Base-by-base conservation (phyloP, 495 filamentous ascomycete species). In the Evansstolkia leycettana region DNA sequence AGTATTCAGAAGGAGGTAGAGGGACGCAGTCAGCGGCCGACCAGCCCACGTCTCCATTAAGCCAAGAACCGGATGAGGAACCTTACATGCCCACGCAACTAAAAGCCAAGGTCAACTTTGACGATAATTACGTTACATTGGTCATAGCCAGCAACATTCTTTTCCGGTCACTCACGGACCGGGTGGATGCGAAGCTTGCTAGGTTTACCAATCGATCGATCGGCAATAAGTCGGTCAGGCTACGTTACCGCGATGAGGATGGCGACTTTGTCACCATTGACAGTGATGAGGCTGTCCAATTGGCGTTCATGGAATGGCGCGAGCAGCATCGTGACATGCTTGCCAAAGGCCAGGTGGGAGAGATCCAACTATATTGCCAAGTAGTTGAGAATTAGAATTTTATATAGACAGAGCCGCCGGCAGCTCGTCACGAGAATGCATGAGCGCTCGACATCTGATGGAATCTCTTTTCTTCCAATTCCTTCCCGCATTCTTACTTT, bases 101-200 rank as follows among this genome's bases (percentile, higher is more conserved):
- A 34, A 95, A 94, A 52, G 86, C 94, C 34, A 93, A 87, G 57
- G 86, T 98, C 23, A 84, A 84, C 47, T 90, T 82, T 48, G 80
- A 84, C 11, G 68, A 74, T 6, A 76, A 75, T 33, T 88, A 92
- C 45, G 78, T 95, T 37, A 94, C 87, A 0, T 69, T 98, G 8
- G 88, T 98, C 20, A 90, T 92, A 28, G 77, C 84, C 14, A 89
- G 80, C 62, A 90, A 86, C 48, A 98, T 96, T 47, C 74, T 82
- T 30, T 94, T 92, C 59, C 82, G 87, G 32, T 87, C 84, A 18
- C 67, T 98, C 15, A 83, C 85, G 32, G 88, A 96, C 48, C 85
- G 90, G n/a, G 95, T 98, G 48, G 92, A 96, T 55, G 82, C 82
- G 15, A 96, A 96, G 57, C 72, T 98, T 44, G 79, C 77, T 26